Evolutionary conservation across 2,329 filamentous ascomycete genomes (phyloP).

Genomic region (Ophiostoma quercus): DNA sequence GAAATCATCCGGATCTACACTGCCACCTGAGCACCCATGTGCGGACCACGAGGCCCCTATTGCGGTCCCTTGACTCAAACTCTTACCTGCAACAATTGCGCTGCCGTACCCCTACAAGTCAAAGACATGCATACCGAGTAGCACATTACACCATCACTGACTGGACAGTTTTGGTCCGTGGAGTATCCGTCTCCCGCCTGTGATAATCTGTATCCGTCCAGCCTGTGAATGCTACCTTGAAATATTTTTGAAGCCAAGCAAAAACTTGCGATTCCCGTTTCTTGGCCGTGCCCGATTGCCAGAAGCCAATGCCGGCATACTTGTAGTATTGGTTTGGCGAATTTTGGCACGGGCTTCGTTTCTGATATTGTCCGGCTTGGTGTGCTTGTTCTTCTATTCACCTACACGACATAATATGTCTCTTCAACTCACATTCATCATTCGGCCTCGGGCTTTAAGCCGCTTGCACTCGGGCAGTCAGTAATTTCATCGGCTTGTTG

Average conservation of each 20-base stretch:
- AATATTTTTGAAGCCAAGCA: neutral
- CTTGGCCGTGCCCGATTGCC: neutral
- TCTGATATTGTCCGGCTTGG: neutral
- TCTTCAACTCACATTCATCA: neutral
- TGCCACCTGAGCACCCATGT: neutral
- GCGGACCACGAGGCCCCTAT: neutral
- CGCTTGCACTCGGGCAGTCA: neutral
- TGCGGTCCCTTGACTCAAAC: neutral
- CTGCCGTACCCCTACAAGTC: neutral
- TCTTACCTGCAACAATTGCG: neutral
- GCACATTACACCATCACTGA: neutral
- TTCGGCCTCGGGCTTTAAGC: neutral
- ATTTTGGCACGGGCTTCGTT: neutral
- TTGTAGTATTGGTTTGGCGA: neutral
- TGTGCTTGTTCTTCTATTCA: neutral
- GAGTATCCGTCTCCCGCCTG: neutral
- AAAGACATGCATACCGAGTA: neutral
- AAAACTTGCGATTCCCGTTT: neutral
- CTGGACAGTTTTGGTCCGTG: neutral
- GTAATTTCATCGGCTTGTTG: neutral
- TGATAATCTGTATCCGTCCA: constrained; percentile 2
- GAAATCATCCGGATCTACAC: neutral
- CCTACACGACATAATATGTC: neutral
- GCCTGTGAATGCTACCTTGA: neutral
- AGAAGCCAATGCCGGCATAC: no score